Conservation (phyloP, 1,284 basidiomycete species). For the Leucoagaricus sp. region DNA sequence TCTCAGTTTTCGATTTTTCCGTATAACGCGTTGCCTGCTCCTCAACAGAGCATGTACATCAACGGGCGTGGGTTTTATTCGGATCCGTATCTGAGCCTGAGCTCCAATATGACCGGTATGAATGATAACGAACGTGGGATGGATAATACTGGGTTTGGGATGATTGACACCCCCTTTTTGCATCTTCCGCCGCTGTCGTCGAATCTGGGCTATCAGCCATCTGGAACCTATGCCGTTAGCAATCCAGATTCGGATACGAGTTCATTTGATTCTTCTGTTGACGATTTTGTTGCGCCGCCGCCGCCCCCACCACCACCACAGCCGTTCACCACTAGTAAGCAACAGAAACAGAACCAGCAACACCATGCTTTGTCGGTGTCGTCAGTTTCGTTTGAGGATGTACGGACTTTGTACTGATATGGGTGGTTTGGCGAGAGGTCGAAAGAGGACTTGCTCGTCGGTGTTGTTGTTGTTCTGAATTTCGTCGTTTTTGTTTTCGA, state of each 20-base stretch:
- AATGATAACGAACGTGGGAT: neutral
- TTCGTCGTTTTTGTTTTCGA: neutral
- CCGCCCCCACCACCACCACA: neutral
- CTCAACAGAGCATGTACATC: conserved; percentile 13
- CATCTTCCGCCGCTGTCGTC: neutral
- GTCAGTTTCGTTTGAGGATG: conserved; percentile 4
- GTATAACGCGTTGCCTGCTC: conserved; percentile 3
- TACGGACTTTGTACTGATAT: conserved; percentile 8
- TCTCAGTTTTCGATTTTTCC: neutral
- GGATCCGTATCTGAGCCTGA: conserved; percentile 11
- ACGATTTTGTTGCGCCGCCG: neutral
- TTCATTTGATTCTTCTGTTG: conserved; percentile 4
- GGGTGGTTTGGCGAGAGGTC: too few species aligned
- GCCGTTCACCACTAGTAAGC: neutral
- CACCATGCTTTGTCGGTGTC: neutral
- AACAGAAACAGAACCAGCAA: neutral
- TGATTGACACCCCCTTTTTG: neutral
- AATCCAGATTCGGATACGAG: conserved; percentile 13
- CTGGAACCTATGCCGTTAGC: conserved; percentile 11
- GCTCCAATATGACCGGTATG: neutral
- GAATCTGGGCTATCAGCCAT: neutral
- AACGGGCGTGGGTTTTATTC: conserved; percentile 14
- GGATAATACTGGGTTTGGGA: conserved; percentile 2
- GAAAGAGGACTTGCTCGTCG: too few species aligned
- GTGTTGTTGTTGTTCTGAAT: neutral